Evolutionary conservation across 345 rosid genomes (phyloP), one percentile per base, ranked within the genome.

Genomic region (Adansonia digitata): DNA sequence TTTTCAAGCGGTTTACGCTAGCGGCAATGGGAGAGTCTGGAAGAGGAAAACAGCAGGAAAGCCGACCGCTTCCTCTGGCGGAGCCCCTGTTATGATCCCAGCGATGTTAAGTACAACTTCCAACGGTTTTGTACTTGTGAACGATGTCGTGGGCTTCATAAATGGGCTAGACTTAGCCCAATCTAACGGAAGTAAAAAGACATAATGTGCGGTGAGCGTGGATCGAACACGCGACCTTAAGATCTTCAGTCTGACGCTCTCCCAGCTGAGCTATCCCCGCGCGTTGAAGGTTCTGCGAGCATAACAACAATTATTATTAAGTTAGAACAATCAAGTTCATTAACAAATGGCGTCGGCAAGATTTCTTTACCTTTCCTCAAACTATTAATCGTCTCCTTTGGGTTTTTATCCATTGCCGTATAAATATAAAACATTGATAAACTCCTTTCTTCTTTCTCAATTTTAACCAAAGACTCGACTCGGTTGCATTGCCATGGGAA

Each of bases 171-270:
- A 66, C 39, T 46, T 5, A 8, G 55, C 55, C 40, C 20, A 17
- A 15, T 31, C 20, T 5, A 14, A 18, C 6, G 6, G 0, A 3
- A 8, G 5, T 10, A 22, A 29, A 7, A 29, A 29, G 13, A 14
- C 4, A 0, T 2, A 0, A 26, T 0, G 0, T 85, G 87, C 89
- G 89, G 87, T 86, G 89, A 86, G 79, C 92, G 85, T 90, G 90
- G 91, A 88, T 86, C 89, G 92, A 90, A 90, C 90, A 88, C 88
- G 86, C 82, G 92, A 79, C 92, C 90, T 90, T 85, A 84, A 86
- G 87, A 84, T 90, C 89, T 86, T 90, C 91, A 90, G 88, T 86
- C 89, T 88, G 90, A 84, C 85, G 39, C 11, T 27, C 9, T 29
- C 0, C 12, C 61, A 11, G n/a, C n/a, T n/a, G n/a, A n/a, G n/a